phyloP scores from a whole-genome alignment of 2,329 filamentous ascomycete genomes.

The Colletotrichum horii region DNA sequence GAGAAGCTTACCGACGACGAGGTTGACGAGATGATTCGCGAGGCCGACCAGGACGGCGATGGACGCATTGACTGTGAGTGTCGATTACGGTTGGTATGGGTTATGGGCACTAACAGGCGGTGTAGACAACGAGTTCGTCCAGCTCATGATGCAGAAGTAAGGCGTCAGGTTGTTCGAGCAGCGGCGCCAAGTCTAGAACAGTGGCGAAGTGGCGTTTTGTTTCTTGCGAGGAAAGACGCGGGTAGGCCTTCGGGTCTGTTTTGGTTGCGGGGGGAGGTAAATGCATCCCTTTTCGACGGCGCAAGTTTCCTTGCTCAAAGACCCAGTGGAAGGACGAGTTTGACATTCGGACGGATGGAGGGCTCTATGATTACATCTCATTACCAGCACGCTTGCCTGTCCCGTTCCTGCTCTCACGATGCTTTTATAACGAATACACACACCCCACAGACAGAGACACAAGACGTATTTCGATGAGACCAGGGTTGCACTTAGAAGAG shows the following conservation, averaged over 20 bases:
- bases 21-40: constrained; percentile 92
- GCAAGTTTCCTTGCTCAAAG: neutral
- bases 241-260: neutral
- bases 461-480: constrained; percentile 4
- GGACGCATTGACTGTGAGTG: constrained; percentile 84
- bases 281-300: neutral
- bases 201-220: neutral
- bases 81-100: neutral
- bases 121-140: constrained; percentile 88
- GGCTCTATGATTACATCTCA: neutral
- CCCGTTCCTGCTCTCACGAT: constrained; percentile 9
- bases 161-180: constrained; percentile 8
- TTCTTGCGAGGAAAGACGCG: constrained; percentile 12
- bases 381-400: constrained; percentile 14
- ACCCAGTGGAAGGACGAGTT: neutral
- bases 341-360: neutral
- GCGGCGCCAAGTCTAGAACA: neutral
- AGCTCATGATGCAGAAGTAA: constrained; percentile 97
- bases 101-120: neutral
- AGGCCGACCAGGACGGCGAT: constrained; percentile 89
- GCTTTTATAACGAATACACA: constrained; percentile 18
- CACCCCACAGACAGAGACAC: constrained; percentile 7
- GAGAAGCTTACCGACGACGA: constrained; percentile 92
- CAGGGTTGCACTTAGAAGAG: constrained; percentile 15
- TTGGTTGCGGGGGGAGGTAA: neutral